Percentiles rank a stretch among this genome's conserved stretches.
Conservation (phyloP, 164 flowering plant species). For the Piper betle region DNA sequence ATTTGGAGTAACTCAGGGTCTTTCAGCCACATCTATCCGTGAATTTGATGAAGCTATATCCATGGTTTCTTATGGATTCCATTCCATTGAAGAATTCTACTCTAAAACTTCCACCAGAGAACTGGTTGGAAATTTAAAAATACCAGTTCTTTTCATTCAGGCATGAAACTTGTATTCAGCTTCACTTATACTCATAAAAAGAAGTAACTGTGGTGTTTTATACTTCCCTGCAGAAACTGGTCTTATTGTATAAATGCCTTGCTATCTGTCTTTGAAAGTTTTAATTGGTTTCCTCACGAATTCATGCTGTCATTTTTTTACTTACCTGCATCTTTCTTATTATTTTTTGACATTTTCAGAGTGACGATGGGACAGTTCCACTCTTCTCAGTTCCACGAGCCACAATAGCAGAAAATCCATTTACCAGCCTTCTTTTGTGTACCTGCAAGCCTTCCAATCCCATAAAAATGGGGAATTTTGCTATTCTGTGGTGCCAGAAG, state of each 20-base stretch:
- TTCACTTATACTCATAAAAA: too few relatives aligned
- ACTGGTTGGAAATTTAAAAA: conserved; percentile 54
- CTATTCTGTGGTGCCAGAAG: conserved; percentile 57
- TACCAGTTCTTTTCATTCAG: conserved; percentile 94
- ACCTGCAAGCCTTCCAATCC: conserved; percentile 35
- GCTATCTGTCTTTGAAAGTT: too few relatives aligned
- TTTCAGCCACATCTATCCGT: conserved; percentile 54
- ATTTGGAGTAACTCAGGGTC: conserved; percentile 66
- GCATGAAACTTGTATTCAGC: conserved; percentile 17
- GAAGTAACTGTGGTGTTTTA: not conserved
- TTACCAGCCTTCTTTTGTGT: conserved; percentile 73
- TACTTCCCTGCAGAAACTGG: not conserved
- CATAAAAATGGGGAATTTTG: conserved; percentile 17
- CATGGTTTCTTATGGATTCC: conserved; percentile 72
- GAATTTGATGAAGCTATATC: conserved; percentile 83
- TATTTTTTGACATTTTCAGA: conserved; percentile 25
- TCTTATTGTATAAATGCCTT: not conserved
- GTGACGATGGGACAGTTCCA: conserved; percentile 63
- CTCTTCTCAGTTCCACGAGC: conserved; percentile 69
- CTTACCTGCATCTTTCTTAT: not conserved
- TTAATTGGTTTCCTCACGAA: too few relatives aligned
- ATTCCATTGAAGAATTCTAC: conserved; percentile 71
- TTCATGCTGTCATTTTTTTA: not conserved
- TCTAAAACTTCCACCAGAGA: conserved; percentile 53
- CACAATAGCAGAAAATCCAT: conserved; percentile 79